Percentiles rank a stretch among this genome's conserved stretches.
Conservation (phyloP, 164 flowering plant species). For the Piper betle region DNA sequence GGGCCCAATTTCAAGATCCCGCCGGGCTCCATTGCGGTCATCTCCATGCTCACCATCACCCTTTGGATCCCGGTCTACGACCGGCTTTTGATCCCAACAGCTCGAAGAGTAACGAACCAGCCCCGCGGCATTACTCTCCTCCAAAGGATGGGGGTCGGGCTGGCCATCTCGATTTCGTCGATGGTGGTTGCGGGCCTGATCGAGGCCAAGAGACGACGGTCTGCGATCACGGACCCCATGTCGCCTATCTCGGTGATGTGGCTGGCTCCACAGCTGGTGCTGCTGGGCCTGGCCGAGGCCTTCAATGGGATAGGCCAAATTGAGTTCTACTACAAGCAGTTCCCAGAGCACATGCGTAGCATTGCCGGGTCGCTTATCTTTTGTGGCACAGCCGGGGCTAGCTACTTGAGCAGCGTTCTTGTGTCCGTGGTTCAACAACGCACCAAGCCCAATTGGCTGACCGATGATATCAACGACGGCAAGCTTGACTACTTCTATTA, state of each 20-base stretch:
- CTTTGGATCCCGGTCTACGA: constrained; percentile 57
- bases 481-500: constrained; percentile 35
- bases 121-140: constrained; percentile 55
- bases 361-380: constrained; percentile 43
- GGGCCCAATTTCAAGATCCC: constrained; percentile 51
- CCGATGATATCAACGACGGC: constrained; percentile 34
- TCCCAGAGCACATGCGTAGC: constrained; percentile 72
- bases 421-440: constrained; percentile 36
- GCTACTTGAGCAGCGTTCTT: constrained; percentile 37
- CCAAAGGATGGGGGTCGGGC: constrained; percentile 60
- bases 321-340: constrained; percentile 64
- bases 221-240: constrained; percentile 4
- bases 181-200: constrained; percentile 27
- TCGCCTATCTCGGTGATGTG: constrained; percentile 21
- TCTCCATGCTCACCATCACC: constrained; percentile 40
- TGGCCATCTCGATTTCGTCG: constrained; percentile 16
- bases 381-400: constrained; percentile 37
- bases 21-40: constrained; percentile 28
- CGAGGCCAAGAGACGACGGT: constrained; percentile 18
- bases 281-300: constrained; percentile 64
- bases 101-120: constrained; percentile 26
- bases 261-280: constrained; percentile 63
- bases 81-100: constrained; percentile 29
- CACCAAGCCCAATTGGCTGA: constrained; percentile 27
- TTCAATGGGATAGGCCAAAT: constrained; percentile 60